Evolutionary conservation across 495 filamentous ascomycete genomes (phyloP), one percentile per base, ranked within the genome.

Genomic region (Penicillium parvum): DNA sequence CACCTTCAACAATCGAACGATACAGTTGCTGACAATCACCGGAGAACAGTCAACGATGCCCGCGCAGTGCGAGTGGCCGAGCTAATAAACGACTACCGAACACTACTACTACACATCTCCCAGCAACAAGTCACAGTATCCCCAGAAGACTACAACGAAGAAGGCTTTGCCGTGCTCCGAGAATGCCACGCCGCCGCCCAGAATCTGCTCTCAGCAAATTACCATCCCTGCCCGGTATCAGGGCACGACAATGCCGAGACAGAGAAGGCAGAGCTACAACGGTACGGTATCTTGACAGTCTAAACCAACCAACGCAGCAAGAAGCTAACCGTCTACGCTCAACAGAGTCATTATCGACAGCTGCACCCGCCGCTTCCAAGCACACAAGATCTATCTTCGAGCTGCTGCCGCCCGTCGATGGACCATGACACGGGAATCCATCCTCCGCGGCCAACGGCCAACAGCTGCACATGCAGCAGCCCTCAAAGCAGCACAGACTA

Each of bases 11-110:
- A 14, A 4, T 18, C 35, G 16, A 23, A 30, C 3, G 4, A 7
- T n/a, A 10, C 21, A 11, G 19, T 39, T 45, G 42, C 50, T 52
- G 27, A 52, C 36, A 15, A 19, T 42, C 10, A 17, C 17, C 37
- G 18, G 47, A 53, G 4, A 16, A 32, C 60, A 95, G 89, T 94
- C 47, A 95, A 96, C 66, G 79, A 89, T 52, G 83, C 82, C 55
- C 85, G 89, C 59, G 83, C 84, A 45, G 72, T 81, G 56, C 82
- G 90, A 60, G 79, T 96, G 58, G 81, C 85, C 58, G 85, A 95
- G 63, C 72, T 95, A 45, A 84, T 94, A 53, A 76, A 77, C 55
- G 89, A 95, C 68, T 96, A 89, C 71, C 83, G 84, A 45, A 85
- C 78, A 40, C 76, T 95, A 2, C 84, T 94, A 55, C 72, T 82